Conservation (phyloP, 768 basidiomycete genomes). For the Paxillus rubicundulus region DNA sequence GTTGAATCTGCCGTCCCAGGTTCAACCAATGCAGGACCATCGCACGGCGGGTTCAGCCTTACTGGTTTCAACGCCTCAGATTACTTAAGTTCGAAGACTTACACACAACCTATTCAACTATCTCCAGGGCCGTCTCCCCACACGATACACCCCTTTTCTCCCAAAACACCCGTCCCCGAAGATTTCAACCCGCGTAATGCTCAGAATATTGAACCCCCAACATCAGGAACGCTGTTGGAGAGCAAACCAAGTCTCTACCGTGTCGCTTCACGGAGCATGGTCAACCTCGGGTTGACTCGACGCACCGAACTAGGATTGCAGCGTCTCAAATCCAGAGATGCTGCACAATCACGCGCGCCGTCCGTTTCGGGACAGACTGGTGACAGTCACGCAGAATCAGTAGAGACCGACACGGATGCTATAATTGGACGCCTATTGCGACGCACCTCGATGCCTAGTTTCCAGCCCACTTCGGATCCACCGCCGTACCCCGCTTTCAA, state of each 20-base stretch:
- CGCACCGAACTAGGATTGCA: conserved; percentile 26
- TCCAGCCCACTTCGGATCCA: conserved; percentile 53
- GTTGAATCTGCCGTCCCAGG: not conserved
- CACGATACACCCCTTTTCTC: conserved; percentile 17
- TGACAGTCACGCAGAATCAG: conserved; percentile 14
- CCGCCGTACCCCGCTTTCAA: conserved; percentile 65
- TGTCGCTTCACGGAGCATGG: conserved; percentile 61
- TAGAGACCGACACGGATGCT: conserved; percentile 24
- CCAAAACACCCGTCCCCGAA: conserved; percentile 10
- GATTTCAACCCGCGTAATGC: not conserved
- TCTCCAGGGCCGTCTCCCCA: conserved; percentile 10
- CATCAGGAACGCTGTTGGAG: conserved; percentile 9
- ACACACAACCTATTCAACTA: conserved; percentile 3
- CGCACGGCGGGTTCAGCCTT: not conserved
- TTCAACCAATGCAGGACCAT: conserved; percentile 2
- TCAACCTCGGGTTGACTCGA: conserved; percentile 45
- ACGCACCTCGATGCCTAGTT: conserved; percentile 72
- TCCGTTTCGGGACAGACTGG: conserved; percentile 13
- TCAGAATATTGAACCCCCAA: conserved; percentile 4
- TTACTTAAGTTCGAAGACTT: conserved; percentile 6
- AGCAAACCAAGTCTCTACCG: conserved; percentile 50
- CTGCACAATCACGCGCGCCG: conserved; percentile 3
- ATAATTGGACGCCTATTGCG: conserved; percentile 45
- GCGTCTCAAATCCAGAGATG: conserved; percentile 19
- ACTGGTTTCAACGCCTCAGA: conserved; percentile 1